phyloP scores from a whole-genome alignment of 2,329 filamentous ascomycete genomes.

The Neobulgaria alba region DNA sequence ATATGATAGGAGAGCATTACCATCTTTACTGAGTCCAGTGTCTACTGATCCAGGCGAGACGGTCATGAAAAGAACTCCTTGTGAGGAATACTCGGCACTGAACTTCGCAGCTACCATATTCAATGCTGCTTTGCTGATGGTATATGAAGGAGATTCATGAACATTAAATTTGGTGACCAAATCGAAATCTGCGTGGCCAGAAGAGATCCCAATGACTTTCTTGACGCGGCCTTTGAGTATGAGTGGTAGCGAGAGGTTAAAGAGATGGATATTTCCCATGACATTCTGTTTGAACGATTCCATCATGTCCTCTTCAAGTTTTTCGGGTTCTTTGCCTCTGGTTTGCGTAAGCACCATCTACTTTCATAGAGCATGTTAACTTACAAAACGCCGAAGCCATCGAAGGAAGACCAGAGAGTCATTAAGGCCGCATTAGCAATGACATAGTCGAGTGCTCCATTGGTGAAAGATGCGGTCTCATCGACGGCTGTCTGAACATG shows the following conservation, averaged over 20 bases:
- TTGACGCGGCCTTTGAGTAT: constrained; percentile 41
- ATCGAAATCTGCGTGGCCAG: constrained; percentile 38
- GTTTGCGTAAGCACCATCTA: background rate
- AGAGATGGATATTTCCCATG: constrained; percentile 42
- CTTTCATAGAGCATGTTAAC: background rate
- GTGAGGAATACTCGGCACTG: constrained; percentile 37
- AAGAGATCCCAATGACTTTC: constrained; percentile 44
- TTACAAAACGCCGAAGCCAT: constrained; percentile 6
- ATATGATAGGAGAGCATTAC: constrained; percentile 14
- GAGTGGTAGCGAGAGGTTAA: constrained; percentile 44
- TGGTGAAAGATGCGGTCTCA: constrained; percentile 23
- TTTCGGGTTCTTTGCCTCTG: constrained; percentile 17
- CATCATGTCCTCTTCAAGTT: constrained; percentile 30
- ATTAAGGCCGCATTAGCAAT: constrained; percentile 38
- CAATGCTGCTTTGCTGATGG: constrained; percentile 42
- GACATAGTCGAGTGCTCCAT: constrained; percentile 41
- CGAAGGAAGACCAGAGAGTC: constrained; percentile 8
- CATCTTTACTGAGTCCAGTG: constrained; percentile 27
- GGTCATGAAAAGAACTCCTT: constrained; percentile 44
- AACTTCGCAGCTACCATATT: constrained; percentile 48
- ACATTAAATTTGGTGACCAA: constrained; percentile 34
- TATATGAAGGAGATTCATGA: constrained; percentile 33
- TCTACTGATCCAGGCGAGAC: constrained; percentile 44
- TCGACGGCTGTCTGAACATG: background rate
- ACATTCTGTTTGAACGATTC: constrained; percentile 38